A percentile compares a stretch with the other conserved stretches of the same genome.
Conservation (phyloP, 1,284 basidiomycete genomes). For the Porogramme epimiltina region DNA sequence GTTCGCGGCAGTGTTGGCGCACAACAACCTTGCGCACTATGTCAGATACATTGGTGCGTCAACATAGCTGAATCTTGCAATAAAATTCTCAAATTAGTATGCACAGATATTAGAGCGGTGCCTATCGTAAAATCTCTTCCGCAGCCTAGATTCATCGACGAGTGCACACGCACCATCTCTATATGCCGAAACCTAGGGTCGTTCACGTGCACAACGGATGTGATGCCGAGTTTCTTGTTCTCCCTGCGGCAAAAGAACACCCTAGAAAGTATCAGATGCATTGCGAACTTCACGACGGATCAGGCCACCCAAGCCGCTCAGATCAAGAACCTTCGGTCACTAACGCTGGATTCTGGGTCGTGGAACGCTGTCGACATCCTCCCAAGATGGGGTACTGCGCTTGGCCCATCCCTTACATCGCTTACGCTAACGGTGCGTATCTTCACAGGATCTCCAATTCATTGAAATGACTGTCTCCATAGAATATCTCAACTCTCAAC, state of each 20-base stretch:
- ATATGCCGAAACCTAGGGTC: constrained; percentile 52
- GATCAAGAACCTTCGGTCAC: constrained; percentile 42
- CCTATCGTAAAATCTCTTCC: constrained; percentile 35
- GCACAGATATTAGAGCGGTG: constrained; percentile 52
- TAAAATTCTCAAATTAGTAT: not conserved
- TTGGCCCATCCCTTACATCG: constrained; percentile 45
- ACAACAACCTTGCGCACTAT: constrained; percentile 54
- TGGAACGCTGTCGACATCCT: constrained; percentile 61
- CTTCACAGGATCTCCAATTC: not conserved
- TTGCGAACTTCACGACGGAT: constrained; percentile 48
- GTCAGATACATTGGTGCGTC: constrained; percentile 59
- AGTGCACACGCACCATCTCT: constrained; percentile 49
- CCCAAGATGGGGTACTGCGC: constrained; percentile 50
- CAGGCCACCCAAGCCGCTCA: constrained; percentile 47
- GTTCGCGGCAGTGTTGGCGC: constrained; percentile 55
- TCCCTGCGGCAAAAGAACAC: constrained; percentile 44
- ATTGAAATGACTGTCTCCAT: not conserved
- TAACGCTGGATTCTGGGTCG: constrained; percentile 59
- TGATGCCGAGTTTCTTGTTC: constrained; percentile 50
- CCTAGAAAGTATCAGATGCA: constrained; percentile 49
- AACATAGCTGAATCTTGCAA: not conserved
- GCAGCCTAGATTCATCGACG: constrained; percentile 51
- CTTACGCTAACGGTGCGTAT: constrained; percentile 59
- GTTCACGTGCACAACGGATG: constrained; percentile 55
- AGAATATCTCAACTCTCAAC: constrained; percentile 61